Percentiles rank a stretch among this genome's conserved stretches.
Conservation (phyloP, 2,329 filamentous ascomycete genomes). For the Penicillium sp. region DNA sequence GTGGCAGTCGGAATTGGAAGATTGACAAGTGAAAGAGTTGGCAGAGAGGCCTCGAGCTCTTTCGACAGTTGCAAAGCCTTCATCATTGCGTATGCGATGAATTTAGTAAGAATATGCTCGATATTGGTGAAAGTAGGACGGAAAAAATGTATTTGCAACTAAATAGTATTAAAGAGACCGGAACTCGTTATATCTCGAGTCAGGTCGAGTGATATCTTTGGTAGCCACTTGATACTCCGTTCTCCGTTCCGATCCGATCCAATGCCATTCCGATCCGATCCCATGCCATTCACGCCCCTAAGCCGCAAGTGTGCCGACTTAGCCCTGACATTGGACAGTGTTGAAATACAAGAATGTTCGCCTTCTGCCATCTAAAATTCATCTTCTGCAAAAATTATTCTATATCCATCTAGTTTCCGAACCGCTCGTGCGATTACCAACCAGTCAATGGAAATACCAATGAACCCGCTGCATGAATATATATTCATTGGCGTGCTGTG, state of each 20-base stretch:
- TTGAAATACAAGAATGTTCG: not conserved
- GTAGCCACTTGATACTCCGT: not conserved
- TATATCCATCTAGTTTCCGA: not conserved
- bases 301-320: not conserved
- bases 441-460: not conserved
- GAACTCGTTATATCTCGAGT: not conserved
- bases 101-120: not conserved
- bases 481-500: conserved; percentile 34
- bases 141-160: not conserved
- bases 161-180: not conserved
- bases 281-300: not conserved
- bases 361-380: not conserved
- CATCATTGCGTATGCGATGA: not conserved
- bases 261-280: not conserved
- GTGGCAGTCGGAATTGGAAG: conserved; percentile 20
- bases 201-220: not conserved
- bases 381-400: not conserved
- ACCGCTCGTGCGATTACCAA: not conserved
- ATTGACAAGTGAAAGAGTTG: not conserved
- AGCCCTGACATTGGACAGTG: not conserved
- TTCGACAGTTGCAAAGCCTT: not conserved
- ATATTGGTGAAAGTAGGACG: not conserved
- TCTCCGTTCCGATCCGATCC: not conserved
- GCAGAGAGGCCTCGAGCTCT: not conserved
- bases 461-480: not conserved